These are phyloP conservation scores for Colletotrichum orbiculare DNA, from an alignment of 2,329 filamentous ascomycete genomes.

Conservation along the genomic window DNA sequence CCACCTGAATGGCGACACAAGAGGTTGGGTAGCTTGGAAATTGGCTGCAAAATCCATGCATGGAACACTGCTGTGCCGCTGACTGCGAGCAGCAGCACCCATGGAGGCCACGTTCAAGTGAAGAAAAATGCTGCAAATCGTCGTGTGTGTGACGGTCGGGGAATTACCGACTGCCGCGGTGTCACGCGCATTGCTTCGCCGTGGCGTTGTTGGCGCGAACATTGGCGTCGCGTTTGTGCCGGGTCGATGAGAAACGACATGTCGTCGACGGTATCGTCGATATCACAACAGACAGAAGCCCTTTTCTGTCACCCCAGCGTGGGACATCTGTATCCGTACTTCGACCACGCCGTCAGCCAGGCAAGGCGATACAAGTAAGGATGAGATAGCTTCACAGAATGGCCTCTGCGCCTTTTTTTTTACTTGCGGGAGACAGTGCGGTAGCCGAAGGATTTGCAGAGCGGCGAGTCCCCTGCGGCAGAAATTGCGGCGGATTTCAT, in stretches of 20 bases:
- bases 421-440: conserved; percentile 13
- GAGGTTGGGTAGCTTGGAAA: not conserved
- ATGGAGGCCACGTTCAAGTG: conserved; percentile 13
- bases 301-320: too few species aligned
- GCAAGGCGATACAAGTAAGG: not conserved
- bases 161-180: conserved; percentile 24
- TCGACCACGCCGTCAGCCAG: too few species aligned
- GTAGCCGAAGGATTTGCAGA: conserved; percentile 16
- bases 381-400: conserved; percentile 9
- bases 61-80: conserved; percentile 13
- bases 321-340: too few species aligned
- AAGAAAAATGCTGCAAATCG: conserved; percentile 12
- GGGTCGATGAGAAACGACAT: not conserved
- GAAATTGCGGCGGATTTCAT: conserved; percentile 14
- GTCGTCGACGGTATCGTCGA: not conserved
- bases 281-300: not conserved
- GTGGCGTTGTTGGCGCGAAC: not conserved
- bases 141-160: conserved; percentile 3
- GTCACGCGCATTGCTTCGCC: conserved; percentile 9
- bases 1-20: not conserved
- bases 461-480: not conserved
- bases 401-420: conserved; percentile 9
- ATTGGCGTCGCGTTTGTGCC: too few species aligned
- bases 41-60: not conserved
- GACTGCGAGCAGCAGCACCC: conserved; percentile 5